Evolutionary conservation across 805 yeast genomes (phyloP), one percentile per base, ranked within the genome.

Genomic region (Starmerella bacillaris): DNA sequence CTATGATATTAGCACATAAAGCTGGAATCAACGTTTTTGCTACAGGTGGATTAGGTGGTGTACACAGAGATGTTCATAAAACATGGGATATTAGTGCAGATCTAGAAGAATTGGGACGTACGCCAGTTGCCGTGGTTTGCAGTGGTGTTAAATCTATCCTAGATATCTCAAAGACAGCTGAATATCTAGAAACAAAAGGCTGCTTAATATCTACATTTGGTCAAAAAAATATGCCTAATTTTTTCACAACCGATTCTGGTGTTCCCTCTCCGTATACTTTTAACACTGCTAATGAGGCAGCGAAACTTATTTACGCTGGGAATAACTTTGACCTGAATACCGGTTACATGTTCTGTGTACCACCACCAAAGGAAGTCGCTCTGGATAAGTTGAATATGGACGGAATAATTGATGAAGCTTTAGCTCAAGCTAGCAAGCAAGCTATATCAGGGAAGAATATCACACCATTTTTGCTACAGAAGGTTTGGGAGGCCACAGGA

Each of bases 41-140:
- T 1, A 83, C 94, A 2, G 94, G 94, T 21, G 94, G 94, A 1
- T 62, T 82, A 15, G 94, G 94, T 16, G 94, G 94, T 16, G 93
- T 80, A 8, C 92, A 82, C 48, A 65, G 79, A 37, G 78, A 77
- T 5, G 86, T 78, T 16, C 76, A 77, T 37, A 44, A 56, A 20
- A 70, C 83, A 2, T 67, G 79, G 72, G 94, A 82, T 53, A 62
- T 82, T 18, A 73, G 84, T 47, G 92, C 93, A 2, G 94, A 82
- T 54, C 64, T 82, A 42, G 84, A 80, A 33, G 94, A 82, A 50
- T 60, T 83, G 36, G 75, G 83, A 1, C 63, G 72, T 37, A 83
- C 93, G 0, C 79, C 84, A 0, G 82, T 82, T 1, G 72, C 82
- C 0, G 94, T 82, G n/a, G 84, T 82, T 7, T 82, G 94, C 51